phyloP scores from a whole-genome alignment of 2,329 filamentous ascomycete species.

The Simplicillium sp. region DNA sequence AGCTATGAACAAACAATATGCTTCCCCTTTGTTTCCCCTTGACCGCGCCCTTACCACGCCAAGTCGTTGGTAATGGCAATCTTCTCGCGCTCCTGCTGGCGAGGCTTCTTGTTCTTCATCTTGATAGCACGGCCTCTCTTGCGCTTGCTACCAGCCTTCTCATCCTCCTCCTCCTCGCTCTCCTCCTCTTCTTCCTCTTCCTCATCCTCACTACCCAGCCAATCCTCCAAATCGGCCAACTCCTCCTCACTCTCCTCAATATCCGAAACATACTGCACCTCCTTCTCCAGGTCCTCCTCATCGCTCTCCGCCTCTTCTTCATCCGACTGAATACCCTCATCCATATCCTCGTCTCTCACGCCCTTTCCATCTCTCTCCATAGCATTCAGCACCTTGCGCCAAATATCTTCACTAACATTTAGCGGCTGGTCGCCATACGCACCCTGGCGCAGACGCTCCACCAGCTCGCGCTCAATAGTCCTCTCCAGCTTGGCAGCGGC shows the following conservation, averaged over 20 bases:
- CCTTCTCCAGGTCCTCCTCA: slow-evolving; percentile 64
- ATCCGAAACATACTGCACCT: slow-evolving; percentile 90
- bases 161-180: slow-evolving; percentile 46
- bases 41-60: slow-evolving; percentile 21
- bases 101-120: slow-evolving; percentile 33
- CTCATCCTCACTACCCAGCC: slow-evolving; percentile 66
- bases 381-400: slow-evolving; percentile 91
- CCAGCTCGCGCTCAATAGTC: slow-evolving; percentile 88
- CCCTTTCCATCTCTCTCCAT: slow-evolving; percentile 83
- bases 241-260: slow-evolving; percentile 77
- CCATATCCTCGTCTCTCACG: slow-evolving; percentile 74
- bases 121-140: slow-evolving; percentile 40
- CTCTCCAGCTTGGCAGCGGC: slow-evolving; percentile 88
- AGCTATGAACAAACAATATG: too few species aligned
- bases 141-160: slow-evolving; percentile 46
- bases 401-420: slow-evolving; percentile 90
- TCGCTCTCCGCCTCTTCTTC: slow-evolving; percentile 60
- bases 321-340: slow-evolving; percentile 75
- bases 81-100: slow-evolving; percentile 55
- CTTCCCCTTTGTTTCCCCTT: too few species aligned
- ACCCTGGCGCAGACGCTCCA: slow-evolving; percentile 82
- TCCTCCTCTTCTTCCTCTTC: slow-evolving; percentile 51
- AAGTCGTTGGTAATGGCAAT: slow-evolving; percentile 30
- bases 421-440: slow-evolving; percentile 91
- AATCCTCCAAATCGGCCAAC: slow-evolving; percentile 77